Percentiles rank a stretch among this genome's conserved stretches.
Conservation (phyloP, 2,329 filamentous ascomycete species). For the Phoma sp. region DNA sequence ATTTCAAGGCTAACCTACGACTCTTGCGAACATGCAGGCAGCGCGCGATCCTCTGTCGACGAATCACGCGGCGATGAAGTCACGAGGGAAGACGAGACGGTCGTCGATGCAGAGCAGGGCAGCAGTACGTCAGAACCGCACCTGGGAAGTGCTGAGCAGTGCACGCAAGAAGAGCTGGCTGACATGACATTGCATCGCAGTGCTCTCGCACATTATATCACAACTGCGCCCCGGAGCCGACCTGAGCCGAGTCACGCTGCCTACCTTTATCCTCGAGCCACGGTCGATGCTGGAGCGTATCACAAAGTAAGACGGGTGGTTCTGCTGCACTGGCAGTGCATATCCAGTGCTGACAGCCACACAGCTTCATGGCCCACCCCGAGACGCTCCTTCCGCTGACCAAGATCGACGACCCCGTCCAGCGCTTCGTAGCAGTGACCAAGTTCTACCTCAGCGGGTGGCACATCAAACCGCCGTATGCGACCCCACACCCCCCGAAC, state of each 20-base stretch:
- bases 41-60: constrained; percentile 51
- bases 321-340: not conserved
- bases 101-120: constrained; percentile 91
- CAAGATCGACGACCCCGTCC: constrained; percentile 82
- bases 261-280: constrained; percentile 97
- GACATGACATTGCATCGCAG: constrained; percentile 55
- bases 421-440: constrained; percentile 92
- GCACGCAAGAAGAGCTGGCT: constrained; percentile 13
- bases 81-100: constrained; percentile 70
- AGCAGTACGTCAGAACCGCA: constrained; percentile 69
- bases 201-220: constrained; percentile 95
- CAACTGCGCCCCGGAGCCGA: constrained; percentile 95
- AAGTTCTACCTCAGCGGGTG: constrained; percentile 98
- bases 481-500: constrained; percentile 25
- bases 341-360: constrained; percentile 25
- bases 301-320: constrained; percentile 75
- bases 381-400: constrained; percentile 92
- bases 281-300: constrained; percentile 98
- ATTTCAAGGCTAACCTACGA: constrained; percentile 24
- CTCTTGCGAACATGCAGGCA: constrained; percentile 35
- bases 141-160: not conserved
- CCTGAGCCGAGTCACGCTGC: constrained; percentile 89
- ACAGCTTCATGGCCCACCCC: constrained; percentile 98
- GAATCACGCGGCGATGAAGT: constrained; percentile 44
- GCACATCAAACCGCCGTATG: constrained; percentile 97